Percentiles rank a stretch among this genome's conserved stretches.
Evolutionary conservation across 192 early-diverging fungal genomes (phyloP).

Genomic region (Coemansia nantahalensis): DNA sequence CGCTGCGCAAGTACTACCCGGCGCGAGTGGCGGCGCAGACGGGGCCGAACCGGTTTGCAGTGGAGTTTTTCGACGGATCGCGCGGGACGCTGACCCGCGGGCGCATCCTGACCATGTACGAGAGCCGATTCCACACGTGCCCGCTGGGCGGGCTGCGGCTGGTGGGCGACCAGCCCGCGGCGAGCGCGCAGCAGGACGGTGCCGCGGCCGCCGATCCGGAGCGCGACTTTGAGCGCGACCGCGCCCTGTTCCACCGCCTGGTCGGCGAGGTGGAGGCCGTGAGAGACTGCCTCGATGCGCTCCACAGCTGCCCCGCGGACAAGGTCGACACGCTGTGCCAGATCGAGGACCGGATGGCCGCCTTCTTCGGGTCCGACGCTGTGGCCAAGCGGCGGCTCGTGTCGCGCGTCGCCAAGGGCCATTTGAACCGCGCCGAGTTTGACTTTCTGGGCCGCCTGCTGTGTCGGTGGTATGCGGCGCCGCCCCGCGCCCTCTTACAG

Average conservation of each 20-base stretch:
- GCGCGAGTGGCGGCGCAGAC: constrained; percentile 22
- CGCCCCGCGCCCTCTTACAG: constrained; percentile 16
- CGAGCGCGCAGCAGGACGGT: neutral
- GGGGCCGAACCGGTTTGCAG: constrained; percentile 9
- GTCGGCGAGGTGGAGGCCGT: constrained; percentile 17
- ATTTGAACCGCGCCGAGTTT: constrained; percentile 44
- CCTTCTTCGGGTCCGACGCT: constrained; percentile 31
- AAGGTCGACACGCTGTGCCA: constrained; percentile 9
- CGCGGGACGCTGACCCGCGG: constrained; percentile 7
- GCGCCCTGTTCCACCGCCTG: constrained; percentile 11
- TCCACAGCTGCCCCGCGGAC: constrained; percentile 32
- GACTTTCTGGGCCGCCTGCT: constrained; percentile 45
- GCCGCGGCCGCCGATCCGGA: constrained; percentile 10
- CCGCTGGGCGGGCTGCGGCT: constrained; percentile 27
- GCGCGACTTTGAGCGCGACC: constrained; percentile 32
- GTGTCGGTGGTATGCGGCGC: constrained; percentile 29
- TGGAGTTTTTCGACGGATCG: constrained; percentile 43
- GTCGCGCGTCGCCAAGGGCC: constrained; percentile 21
- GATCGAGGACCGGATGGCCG: constrained; percentile 22
- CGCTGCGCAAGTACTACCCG: constrained; percentile 44
- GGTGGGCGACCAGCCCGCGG: constrained; percentile 33
- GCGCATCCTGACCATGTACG: constrained; percentile 42
- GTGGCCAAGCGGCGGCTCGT: constrained; percentile 22
- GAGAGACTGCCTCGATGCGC: constrained; percentile 17
- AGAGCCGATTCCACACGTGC: constrained; percentile 40